Conservation (phyloP, 1,284 basidiomycete genomes). For the Papiliotrema nemorosa region DNA sequence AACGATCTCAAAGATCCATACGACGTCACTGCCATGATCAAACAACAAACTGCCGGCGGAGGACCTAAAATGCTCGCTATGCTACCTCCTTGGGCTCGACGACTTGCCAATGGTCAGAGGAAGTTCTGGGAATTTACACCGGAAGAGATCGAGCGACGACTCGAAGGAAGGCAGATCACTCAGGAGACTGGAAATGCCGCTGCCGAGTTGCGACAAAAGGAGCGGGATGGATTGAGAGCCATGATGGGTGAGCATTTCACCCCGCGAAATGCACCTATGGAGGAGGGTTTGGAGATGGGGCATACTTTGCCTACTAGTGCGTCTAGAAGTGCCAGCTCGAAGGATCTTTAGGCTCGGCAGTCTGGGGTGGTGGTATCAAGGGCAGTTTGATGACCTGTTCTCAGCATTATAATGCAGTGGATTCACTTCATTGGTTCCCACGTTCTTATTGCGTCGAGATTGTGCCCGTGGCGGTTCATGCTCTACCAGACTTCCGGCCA, state of each 20-base stretch:
- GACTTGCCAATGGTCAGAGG: constrained; percentile 33
- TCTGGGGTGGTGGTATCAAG: not conserved
- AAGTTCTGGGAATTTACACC: constrained; percentile 40
- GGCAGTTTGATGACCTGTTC: not conserved
- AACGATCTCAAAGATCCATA: constrained; percentile 36
- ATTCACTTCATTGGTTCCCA: not conserved
- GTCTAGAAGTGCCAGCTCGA: not conserved
- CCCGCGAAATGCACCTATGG: not conserved
- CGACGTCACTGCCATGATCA: constrained; percentile 26
- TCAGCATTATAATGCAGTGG: too few relatives aligned
- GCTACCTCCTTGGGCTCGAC: constrained; percentile 66
- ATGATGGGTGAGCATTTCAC: constrained; percentile 11
- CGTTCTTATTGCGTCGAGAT: not conserved
- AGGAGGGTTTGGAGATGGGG: not conserved
- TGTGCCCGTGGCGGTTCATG: not conserved
- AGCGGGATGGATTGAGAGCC: constrained; percentile 27
- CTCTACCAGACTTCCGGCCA: too few relatives aligned
- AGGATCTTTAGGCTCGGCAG: too few relatives aligned
- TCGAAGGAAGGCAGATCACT: constrained; percentile 28
- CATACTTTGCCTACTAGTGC: too few relatives aligned
- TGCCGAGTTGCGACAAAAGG: constrained; percentile 25
- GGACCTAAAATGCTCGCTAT: constrained; percentile 43
- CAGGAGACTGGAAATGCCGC: constrained; percentile 20
- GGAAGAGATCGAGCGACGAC: constrained; percentile 28
- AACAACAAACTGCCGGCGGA: constrained; percentile 16